These are phyloP conservation scores for Auriscalpium vulgare DNA, from an alignment of 768 basidiomycete genomes.

Conservation along the genomic window DNA sequence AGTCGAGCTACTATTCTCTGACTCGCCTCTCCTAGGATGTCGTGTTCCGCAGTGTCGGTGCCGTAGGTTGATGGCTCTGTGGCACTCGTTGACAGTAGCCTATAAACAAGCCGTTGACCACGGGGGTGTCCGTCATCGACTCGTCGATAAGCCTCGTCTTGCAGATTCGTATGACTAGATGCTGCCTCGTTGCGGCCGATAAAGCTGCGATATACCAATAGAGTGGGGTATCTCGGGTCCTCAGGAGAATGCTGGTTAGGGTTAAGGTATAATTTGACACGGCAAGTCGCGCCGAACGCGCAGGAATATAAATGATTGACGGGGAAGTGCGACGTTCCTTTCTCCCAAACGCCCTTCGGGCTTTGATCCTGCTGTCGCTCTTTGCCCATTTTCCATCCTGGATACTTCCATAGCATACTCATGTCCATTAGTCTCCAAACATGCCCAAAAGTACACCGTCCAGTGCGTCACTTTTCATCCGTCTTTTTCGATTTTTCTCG, in stretches of 20 bases:
- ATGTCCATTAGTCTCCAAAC: slow-evolving; percentile 33
- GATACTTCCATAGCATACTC: slow-evolving; percentile 28
- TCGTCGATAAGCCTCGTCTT: too few relatives aligned
- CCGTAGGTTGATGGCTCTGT: too few relatives aligned
- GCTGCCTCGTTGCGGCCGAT: too few relatives aligned
- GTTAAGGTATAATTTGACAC: slow-evolving; percentile 6
- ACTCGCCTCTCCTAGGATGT: too few relatives aligned
- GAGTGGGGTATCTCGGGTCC: too few relatives aligned
- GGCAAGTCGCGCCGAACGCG: neutral
- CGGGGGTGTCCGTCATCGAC: too few relatives aligned
- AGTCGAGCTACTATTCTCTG: too few relatives aligned
- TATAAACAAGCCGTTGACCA: too few relatives aligned
- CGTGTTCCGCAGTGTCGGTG: too few relatives aligned
- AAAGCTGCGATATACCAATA: too few relatives aligned
- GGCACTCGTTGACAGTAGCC: too few relatives aligned
- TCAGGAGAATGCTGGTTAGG: slow-evolving; percentile 3
- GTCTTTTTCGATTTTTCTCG: slow-evolving; percentile 20
- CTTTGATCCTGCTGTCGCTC: slow-evolving; percentile 3
- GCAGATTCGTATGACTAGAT: too few relatives aligned
- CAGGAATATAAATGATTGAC: neutral
- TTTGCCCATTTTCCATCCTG: slow-evolving; percentile 29
- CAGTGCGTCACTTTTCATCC: slow-evolving; percentile 24
- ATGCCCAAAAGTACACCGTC: slow-evolving; percentile 33
- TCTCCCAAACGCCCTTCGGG: slow-evolving; percentile 12
- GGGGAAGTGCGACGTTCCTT: neutral